These are phyloP conservation scores for Schoenoplectus triqueter DNA, from an alignment of 202 grass and related monocot species.

Conservation along the genomic window DNA sequence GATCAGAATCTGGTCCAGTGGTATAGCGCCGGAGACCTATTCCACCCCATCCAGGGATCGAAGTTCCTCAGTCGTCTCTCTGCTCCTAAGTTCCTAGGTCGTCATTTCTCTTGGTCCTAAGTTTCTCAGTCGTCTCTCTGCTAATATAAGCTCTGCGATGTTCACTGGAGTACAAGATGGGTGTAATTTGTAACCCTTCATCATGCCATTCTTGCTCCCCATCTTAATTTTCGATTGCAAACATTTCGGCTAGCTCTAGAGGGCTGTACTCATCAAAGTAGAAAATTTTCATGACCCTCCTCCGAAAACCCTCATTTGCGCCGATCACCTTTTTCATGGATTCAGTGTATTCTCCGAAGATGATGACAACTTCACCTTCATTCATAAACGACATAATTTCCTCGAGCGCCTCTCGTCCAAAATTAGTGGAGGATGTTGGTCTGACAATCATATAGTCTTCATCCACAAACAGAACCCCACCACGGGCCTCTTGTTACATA, in stretches of 20 bases:
- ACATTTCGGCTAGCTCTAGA: not conserved
- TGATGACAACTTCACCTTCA: not conserved
- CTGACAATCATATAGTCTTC: not conserved
- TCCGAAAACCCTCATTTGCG: not conserved
- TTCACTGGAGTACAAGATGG: not conserved
- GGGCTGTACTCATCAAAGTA: not conserved
- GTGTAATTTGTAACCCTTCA: not conserved
- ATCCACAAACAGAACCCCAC: not conserved
- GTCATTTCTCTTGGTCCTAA: not conserved
- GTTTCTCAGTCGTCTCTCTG: not conserved
- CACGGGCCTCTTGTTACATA: not conserved
- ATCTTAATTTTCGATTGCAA: not conserved
- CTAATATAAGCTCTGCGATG: not conserved
- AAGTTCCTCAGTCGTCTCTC: no score
- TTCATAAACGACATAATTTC: constrained; percentile 9
- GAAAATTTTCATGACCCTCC: not conserved
- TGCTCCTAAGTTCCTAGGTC: no score
- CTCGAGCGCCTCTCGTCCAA: not conserved
- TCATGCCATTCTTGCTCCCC: not conserved
- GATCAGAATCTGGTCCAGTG: no score
- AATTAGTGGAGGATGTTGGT: not conserved
- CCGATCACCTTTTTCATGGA: not conserved
- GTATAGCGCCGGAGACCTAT: no score
- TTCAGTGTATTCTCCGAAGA: not conserved
- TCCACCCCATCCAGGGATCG: no score